A percentile compares a stretch with the other conserved stretches of the same genome.
These are phyloP conservation scores for Puccinia horiana DNA, from an alignment of 1,284 basidiomycete genomes.

Conservation along the genomic window DNA sequence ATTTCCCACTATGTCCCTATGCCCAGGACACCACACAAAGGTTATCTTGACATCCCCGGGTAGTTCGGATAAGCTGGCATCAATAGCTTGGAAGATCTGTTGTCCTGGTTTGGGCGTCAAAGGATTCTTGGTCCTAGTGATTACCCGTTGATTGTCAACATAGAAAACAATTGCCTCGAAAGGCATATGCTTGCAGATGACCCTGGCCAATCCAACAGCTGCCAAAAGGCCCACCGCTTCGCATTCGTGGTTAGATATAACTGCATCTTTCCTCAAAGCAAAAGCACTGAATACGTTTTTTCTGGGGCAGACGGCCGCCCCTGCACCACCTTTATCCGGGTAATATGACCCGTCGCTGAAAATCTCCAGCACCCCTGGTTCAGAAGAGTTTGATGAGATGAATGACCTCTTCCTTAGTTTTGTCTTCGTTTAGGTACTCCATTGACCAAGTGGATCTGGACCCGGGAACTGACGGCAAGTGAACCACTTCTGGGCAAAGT, in stretches of 20 bases:
- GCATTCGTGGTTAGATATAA: conserved; percentile 1
- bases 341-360: conserved; percentile 1
- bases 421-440: too few species aligned
- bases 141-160: not conserved
- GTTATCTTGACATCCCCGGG: not conserved
- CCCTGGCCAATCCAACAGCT: not conserved
- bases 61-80: not conserved
- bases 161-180: not conserved
- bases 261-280: not conserved
- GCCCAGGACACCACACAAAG: conserved; percentile 19
- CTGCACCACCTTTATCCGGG: not conserved
- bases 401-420: not conserved
- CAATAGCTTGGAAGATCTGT: not conserved
- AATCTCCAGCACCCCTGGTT: not conserved
- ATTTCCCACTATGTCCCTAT: too few species aligned
- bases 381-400: not conserved
- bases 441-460: too few species aligned
- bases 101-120: not conserved
- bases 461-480: too few species aligned
- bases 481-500: too few species aligned
- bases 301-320: not conserved
- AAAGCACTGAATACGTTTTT: not conserved
- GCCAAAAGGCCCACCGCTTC: not conserved
- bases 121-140: not conserved
- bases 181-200: too few species aligned